These are phyloP conservation scores for Mycena leptocephala DNA, from an alignment of 768 basidiomycete genomes.

Conservation along the genomic window DNA sequence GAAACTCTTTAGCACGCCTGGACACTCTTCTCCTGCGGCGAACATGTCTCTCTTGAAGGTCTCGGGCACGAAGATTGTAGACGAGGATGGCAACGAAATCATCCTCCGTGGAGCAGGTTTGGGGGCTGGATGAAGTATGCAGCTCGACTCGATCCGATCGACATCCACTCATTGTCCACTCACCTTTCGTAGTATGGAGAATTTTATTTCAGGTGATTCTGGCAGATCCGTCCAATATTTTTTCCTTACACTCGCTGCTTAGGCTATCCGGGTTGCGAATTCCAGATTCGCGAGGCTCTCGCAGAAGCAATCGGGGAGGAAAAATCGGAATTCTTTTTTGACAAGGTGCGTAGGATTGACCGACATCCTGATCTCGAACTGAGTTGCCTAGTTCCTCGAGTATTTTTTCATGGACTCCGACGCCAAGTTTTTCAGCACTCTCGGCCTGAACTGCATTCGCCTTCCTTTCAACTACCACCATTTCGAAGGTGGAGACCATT, in stretches of 20 bases:
- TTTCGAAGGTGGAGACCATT: slow-evolving; percentile 71
- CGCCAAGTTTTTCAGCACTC: slow-evolving; percentile 82
- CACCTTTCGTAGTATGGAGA: slow-evolving; percentile 72
- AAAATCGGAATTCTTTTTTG: slow-evolving; percentile 86
- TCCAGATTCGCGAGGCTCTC: slow-evolving; percentile 81
- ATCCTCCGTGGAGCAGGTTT: slow-evolving; percentile 85
- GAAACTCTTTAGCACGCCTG: no score
- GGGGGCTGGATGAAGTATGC: slow-evolving; percentile 89
- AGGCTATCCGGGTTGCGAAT: slow-evolving; percentile 89
- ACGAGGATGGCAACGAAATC: slow-evolving; percentile 69
- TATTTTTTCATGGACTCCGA: slow-evolving; percentile 88
- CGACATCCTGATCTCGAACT: not conserved
- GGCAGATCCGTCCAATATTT: not conserved
- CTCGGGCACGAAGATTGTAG: slow-evolving; percentile 74
- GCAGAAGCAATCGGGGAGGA: slow-evolving; percentile 74
- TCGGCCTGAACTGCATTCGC: slow-evolving; percentile 88
- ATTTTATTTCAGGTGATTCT: slow-evolving; percentile 74
- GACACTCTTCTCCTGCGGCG: not conserved
- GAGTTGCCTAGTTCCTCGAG: slow-evolving; percentile 75
- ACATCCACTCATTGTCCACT: not conserved
- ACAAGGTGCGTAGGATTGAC: slow-evolving; percentile 67
- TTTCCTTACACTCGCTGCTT: not conserved
- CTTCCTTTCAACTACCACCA: slow-evolving; percentile 83
- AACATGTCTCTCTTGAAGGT: slow-evolving; percentile 71
- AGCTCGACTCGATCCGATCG: not conserved